These are phyloP conservation scores for Caloboletus firmus DNA, from an alignment of 1,284 basidiomycete genomes.

Conservation along the genomic window DNA sequence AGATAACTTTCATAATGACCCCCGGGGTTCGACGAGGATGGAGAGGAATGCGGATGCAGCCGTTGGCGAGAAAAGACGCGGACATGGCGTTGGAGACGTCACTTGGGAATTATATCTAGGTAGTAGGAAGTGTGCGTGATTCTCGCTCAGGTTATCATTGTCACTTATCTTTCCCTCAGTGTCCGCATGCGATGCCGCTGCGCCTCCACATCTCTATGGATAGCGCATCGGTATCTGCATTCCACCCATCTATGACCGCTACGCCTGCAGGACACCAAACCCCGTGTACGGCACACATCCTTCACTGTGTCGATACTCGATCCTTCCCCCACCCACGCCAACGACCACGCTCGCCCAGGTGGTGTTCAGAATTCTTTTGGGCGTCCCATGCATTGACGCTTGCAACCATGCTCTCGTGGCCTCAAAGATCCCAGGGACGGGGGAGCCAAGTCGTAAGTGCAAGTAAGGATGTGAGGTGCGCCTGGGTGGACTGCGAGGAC, in stretches of 20 bases:
- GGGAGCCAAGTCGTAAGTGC: constrained; percentile 82
- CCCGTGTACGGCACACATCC: background rate
- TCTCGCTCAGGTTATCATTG: no score
- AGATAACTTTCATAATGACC: no score
- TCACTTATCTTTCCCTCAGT: no score
- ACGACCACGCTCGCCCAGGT: constrained; percentile 77
- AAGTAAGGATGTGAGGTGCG: constrained; percentile 63
- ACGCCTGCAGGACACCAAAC: no score
- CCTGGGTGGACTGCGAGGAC: background rate
- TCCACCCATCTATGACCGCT: background rate
- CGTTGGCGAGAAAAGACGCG: no score
- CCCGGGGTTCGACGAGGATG: no score
- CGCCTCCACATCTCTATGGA: background rate
- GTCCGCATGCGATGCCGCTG: no score
- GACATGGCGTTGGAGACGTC: no score
- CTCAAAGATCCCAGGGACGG: constrained; percentile 86
- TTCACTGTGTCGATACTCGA: constrained; percentile 7
- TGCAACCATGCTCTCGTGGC: constrained; percentile 60
- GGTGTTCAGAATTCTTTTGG: constrained; percentile 66
- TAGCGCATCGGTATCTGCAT: background rate
- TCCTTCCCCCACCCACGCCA: constrained; percentile 67
- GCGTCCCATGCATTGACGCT: constrained; percentile 65
- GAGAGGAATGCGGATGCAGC: no score
- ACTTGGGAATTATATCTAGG: no score
- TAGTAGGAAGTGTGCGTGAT: no score